Evolutionary conservation across 2,329 filamentous ascomycete species (phyloP), one percentile per base, ranked within the genome.

Genomic region (Tothia fuscella): DNA sequence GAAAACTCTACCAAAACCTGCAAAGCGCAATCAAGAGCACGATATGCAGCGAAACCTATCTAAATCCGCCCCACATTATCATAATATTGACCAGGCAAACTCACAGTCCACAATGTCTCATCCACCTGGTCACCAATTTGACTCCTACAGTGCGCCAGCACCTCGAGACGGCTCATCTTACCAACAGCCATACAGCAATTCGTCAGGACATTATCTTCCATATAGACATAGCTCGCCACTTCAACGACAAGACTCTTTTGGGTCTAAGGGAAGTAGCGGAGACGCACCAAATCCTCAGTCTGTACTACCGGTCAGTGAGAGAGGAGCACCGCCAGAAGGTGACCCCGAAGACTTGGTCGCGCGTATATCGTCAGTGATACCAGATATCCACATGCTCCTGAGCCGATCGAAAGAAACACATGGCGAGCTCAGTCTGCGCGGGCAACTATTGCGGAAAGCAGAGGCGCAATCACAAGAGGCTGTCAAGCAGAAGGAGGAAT

Each of bases 401-500:
- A 53, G 56, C 31, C 63, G 64, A 35, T 72, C 70, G 54, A 69
- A 66, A 46, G 65, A 66, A 42, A 68, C 66, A 3, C 66, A 71
- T 43, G 64, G 57, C 39, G 67, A 71, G 50, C 58, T 73, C 9
- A 62, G 61, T 21, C 59, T 63, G 24, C 62, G 67, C 13, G 69
- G 72, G 46, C 63, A 66, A 22, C 58, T 69, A 38, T 63, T 69
- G 46, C 68, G 65, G 41, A 62, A 70, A 44, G 58, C 66, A 16
- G 61, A 66, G 45, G 56, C 56, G 31, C 66, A 71, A 45, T 67
- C 73, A 46, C 63, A 69, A 37, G 66, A 72, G 46, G 64, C 62
- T 22, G 51, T 73, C 26, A 65, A 66, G 54, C 62, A 63, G 40
- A 73, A 73, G 50, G 69, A 74, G 36, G 65, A 61, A 39, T 68